These are phyloP conservation scores for Trichoderma lentiforme DNA, from an alignment of 2,329 filamentous ascomycete genomes.

Conservation along the genomic window DNA sequence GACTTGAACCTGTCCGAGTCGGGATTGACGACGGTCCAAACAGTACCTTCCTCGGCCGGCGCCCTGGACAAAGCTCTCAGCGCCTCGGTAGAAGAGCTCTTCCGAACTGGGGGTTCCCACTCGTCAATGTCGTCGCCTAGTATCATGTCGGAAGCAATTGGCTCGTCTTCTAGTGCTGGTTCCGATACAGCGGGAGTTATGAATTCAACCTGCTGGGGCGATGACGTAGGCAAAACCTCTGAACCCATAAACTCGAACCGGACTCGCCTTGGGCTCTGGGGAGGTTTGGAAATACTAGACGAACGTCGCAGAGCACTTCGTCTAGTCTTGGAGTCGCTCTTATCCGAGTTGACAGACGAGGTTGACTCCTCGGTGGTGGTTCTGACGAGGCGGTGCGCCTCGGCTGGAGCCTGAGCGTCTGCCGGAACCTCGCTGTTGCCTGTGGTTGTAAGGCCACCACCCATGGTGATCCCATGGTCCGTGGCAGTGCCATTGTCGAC, in stretches of 20 bases:
- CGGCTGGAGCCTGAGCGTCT: slow-evolving; percentile 28
- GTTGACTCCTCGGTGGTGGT: slow-evolving; percentile 44
- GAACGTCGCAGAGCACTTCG: slow-evolving; percentile 58
- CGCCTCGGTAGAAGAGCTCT: slow-evolving; percentile 55
- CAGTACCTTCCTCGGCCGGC: slow-evolving; percentile 48
- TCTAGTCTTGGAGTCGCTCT: slow-evolving; percentile 47
- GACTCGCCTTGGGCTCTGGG: slow-evolving; percentile 56
- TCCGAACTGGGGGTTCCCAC: slow-evolving; percentile 45
- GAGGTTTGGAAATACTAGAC: slow-evolving; percentile 49
- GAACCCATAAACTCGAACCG: slow-evolving; percentile 60
- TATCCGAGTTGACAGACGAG: slow-evolving; percentile 52
- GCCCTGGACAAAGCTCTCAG: slow-evolving; percentile 50
- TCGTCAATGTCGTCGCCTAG: slow-evolving; percentile 39
- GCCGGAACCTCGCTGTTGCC: not conserved
- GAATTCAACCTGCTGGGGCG: slow-evolving; percentile 43
- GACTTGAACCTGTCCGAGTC: slow-evolving; percentile 28
- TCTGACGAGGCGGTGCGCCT: slow-evolving; percentile 34
- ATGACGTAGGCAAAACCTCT: slow-evolving; percentile 59
- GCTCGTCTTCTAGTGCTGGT: slow-evolving; percentile 27
- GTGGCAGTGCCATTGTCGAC: slow-evolving; percentile 22
- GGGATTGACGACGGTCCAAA: slow-evolving; percentile 50
- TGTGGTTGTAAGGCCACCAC: slow-evolving; percentile 20
- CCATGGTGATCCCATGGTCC: slow-evolving; percentile 24
- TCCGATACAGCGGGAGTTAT: slow-evolving; percentile 29
- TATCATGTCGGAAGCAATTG: slow-evolving; percentile 30